A percentile compares a stretch with the other conserved stretches of the same genome.
phyloP scores from a whole-genome alignment of 2,329 filamentous ascomycete genomes.

The Cladosporium sp. region DNA sequence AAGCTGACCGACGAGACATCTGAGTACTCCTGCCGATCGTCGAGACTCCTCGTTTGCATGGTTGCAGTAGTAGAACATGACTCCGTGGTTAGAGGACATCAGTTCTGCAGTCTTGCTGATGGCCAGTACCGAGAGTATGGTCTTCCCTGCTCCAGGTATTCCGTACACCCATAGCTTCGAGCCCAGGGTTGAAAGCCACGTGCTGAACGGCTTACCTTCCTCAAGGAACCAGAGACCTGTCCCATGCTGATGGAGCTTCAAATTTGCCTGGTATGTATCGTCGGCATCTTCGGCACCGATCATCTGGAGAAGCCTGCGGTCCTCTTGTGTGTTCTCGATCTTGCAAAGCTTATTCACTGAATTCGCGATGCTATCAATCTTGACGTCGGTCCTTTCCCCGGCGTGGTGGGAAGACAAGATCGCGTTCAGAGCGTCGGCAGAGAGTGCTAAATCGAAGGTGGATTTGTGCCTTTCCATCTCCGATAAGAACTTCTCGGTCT shows the following conservation, averaged over 20 bases:
- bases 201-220: background rate
- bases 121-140: background rate
- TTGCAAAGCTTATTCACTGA: background rate
- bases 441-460: background rate
- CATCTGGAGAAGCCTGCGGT: background rate
- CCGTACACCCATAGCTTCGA: background rate
- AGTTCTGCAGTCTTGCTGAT: background rate
- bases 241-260: background rate
- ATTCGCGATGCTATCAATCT: background rate
- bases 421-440: background rate
- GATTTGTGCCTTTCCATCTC: conserved; percentile 5
- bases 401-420: background rate
- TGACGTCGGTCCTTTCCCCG: background rate
- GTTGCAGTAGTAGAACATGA: background rate
- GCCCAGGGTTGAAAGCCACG: background rate
- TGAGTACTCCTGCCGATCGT: background rate
- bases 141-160: background rate
- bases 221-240: background rate
- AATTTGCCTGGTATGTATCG: background rate
- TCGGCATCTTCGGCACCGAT: background rate
- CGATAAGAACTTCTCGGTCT: background rate
- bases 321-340: background rate
- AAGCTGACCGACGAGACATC: background rate
- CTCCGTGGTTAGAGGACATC: background rate
- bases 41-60: background rate